Percentiles rank a stretch among this genome's conserved stretches.
Evolutionary conservation across 1,284 basidiomycete species (phyloP).

Genomic region (Puccinia hordei): DNA sequence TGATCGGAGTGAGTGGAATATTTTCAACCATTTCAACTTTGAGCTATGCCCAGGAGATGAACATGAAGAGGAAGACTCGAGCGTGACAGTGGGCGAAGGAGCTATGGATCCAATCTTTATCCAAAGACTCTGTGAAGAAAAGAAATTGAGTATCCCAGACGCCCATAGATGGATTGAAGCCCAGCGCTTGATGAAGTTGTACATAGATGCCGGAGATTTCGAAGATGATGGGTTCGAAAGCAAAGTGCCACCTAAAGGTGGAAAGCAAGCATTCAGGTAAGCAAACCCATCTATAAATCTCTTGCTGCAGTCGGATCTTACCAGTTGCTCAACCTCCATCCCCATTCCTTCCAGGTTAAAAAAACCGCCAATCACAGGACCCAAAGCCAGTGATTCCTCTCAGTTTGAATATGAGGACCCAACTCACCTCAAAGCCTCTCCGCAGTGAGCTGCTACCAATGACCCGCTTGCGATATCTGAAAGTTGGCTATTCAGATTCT

Average conservation of each 20-base stretch:
- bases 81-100: background rate
- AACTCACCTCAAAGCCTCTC: background rate
- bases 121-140: constrained; percentile 20
- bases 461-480: too few species aligned
- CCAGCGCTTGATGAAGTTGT: constrained; percentile 29
- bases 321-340: background rate
- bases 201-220: constrained; percentile 49
- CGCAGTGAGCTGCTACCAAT: background rate
- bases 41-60: constrained; percentile 45
- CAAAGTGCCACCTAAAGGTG: constrained; percentile 50
- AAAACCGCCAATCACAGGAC: background rate
- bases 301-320: background rate
- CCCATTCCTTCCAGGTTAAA: background rate
- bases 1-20: constrained; percentile 48
- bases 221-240: constrained; percentile 51
- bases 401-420: constrained; percentile 15
- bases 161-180: constrained; percentile 23
- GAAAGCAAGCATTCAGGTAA: constrained; percentile 50
- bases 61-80: constrained; percentile 40
- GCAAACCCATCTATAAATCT: background rate
- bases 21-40: constrained; percentile 38
- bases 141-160: constrained; percentile 9
- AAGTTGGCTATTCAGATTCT: too few species aligned
- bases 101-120: background rate
- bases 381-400: constrained; percentile 20